Base-by-base conservation (phyloP, 306 rosid species). In the Vigna mungo region DNA sequence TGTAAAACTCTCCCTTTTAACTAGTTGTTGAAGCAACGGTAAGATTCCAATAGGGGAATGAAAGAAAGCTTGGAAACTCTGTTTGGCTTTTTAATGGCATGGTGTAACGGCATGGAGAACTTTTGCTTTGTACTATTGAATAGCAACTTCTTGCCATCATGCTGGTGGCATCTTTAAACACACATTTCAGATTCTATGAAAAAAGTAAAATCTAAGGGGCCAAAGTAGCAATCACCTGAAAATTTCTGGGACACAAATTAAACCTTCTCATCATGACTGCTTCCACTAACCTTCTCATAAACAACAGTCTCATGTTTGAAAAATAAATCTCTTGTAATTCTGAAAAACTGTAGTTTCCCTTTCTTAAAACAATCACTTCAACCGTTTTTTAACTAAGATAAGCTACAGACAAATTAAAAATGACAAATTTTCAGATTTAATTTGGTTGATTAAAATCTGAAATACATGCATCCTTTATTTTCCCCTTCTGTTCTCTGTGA, bases 11-110 rank as follows among this genome's bases (percentile, higher is more conserved):
- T 27, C 49, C 15, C 37, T 36, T 62, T n/a, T 36, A 64, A 73
- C 54, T 65, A 68, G 56, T 14, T 51, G 51, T 9, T 51, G 30
- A 21, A 21, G 71, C 84, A 85, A 85, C 88, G 88, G 88, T 66
- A 51, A 82, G 44, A 65, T 72, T 74, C 71, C 61, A 78, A 55
- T 15, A 46, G 47, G 16, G 25, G 44, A 34, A 62, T 56, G 55
- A 76, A 58, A 72, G 63, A 62, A 80, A 80, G 72, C 30, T 61
- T 2, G 71, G 61, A 75, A 71, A 65, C 21, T 69, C 46, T 58
- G 72, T 78, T 81, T 54, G 44, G 71, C 84, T 85, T 79, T 83
- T 68, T 16, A 13, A 25, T 18, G 27, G 15, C 84, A 59, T 32
- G 54, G 9, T 44, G 58, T 44, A 78, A 85, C 85, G 86, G 79